Evolutionary conservation across 495 filamentous ascomycete genomes (phyloP).

Genomic region (Xylona heveae): DNA sequence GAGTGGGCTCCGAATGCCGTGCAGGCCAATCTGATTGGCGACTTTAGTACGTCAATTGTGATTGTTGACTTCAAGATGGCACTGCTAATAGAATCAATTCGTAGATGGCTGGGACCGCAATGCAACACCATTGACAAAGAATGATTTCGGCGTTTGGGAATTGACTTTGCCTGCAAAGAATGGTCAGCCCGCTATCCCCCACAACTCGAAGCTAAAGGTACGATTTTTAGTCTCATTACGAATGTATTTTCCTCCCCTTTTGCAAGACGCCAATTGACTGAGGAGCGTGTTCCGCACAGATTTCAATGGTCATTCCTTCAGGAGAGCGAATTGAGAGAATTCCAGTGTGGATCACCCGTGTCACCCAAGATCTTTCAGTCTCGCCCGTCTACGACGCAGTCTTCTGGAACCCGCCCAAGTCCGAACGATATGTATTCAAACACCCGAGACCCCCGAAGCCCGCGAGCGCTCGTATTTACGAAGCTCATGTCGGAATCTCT

Average conservation of each 20-base stretch:
- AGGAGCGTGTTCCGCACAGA: too few relatives aligned
- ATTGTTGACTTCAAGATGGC: slow-evolving; percentile 1
- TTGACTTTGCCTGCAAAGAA: slow-evolving; percentile 53
- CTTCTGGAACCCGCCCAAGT: slow-evolving; percentile 84
- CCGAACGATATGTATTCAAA: slow-evolving; percentile 61
- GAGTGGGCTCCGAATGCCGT: slow-evolving; percentile 92
- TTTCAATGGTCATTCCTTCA: slow-evolving; percentile 60
- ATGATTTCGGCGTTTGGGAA: slow-evolving; percentile 75
- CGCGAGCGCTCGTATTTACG: slow-evolving; percentile 71
- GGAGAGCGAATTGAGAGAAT: slow-evolving; percentile 71
- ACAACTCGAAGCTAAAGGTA: slow-evolving; percentile 92
- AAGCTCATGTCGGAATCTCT: slow-evolving; percentile 94
- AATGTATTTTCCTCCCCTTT: slow-evolving; percentile 1
- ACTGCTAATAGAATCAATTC: slow-evolving; percentile 7
- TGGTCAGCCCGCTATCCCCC: slow-evolving; percentile 61
- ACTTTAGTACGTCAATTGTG: slow-evolving; percentile 52
- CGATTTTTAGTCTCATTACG: too few relatives aligned
- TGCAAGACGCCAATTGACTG: slow-evolving; percentile 1
- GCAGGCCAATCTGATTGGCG: slow-evolving; percentile 73
- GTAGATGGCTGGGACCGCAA: slow-evolving; percentile 74
- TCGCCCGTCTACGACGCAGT: slow-evolving; percentile 84
- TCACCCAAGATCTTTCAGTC: slow-evolving; percentile 74
- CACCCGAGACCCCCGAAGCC: slow-evolving; percentile 69
- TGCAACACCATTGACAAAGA: slow-evolving; percentile 67
- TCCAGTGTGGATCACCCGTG: slow-evolving; percentile 91